Percentiles rank a stretch among this genome's conserved stretches.
phyloP scores from a whole-genome alignment of 345 rosid genomes.

The Iberis pinnata region DNA sequence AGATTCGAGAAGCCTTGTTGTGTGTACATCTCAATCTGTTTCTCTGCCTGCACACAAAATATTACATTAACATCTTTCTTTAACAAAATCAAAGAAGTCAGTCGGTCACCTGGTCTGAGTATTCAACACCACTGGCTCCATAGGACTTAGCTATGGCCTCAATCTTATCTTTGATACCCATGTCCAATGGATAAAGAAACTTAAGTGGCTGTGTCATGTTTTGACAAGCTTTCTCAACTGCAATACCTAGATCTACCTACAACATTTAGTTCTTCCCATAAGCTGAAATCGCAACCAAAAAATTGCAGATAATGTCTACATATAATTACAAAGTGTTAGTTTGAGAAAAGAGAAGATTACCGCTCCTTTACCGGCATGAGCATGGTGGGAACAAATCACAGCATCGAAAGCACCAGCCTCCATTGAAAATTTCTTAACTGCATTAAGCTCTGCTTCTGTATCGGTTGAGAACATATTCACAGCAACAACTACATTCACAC shows the following conservation, averaged over 20 bases:
- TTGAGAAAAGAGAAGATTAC: conserved; percentile 29
- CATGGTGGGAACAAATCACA: conserved; percentile 87
- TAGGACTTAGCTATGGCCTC: conserved; percentile 89
- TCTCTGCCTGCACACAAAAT: conserved; percentile 63
- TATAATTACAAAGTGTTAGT: neutral
- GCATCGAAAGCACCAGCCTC: conserved; percentile 93
- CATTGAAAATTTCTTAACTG: conserved; percentile 76
- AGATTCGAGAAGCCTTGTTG: conserved; percentile 77
- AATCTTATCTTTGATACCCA: conserved; percentile 76
- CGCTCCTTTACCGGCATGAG: conserved; percentile 98
- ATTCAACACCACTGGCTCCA: conserved; percentile 89
- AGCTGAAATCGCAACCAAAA: neutral
- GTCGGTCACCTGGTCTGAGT: conserved; percentile 73
- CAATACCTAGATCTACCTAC: conserved; percentile 92
- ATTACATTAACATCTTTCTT: too few species aligned
- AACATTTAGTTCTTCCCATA: conserved; percentile 13
- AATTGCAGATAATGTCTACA: neutral
- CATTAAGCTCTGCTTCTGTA: conserved; percentile 75
- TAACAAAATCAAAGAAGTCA: neutral
- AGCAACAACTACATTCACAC: conserved; percentile 92
- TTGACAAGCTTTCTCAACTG: conserved; percentile 85
- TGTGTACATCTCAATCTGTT: conserved; percentile 90
- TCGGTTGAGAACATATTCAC: conserved; percentile 91
- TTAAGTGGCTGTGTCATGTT: conserved; percentile 56
- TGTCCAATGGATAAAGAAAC: conserved; percentile 76